These are phyloP conservation scores for Diaporthe sp. DNA, from an alignment of 2,329 filamentous ascomycete genomes.

Conservation along the genomic window DNA sequence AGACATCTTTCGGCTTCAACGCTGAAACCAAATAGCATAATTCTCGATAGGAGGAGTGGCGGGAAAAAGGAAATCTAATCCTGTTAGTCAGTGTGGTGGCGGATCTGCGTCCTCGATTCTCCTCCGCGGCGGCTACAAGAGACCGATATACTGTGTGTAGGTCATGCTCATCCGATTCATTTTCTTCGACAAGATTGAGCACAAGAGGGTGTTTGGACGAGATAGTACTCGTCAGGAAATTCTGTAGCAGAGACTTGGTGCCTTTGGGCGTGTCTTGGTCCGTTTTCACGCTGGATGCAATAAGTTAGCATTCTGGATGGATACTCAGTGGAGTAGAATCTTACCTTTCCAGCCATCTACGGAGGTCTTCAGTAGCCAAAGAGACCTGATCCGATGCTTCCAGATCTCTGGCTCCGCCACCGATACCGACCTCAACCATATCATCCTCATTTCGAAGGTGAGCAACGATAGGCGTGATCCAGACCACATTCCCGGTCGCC, in stretches of 20 bases:
- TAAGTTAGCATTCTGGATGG: not conserved
- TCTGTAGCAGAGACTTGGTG: constrained; percentile 40
- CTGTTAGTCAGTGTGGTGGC: constrained; percentile 52
- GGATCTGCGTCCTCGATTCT: constrained; percentile 38
- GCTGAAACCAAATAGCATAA: constrained; percentile 77
- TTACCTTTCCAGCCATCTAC: constrained; percentile 56
- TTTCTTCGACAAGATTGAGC: constrained; percentile 45
- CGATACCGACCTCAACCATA: constrained; percentile 80
- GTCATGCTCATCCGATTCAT: constrained; percentile 40
- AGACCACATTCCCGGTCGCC: constrained; percentile 68
- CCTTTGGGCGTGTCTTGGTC: constrained; percentile 38
- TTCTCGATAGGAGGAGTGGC: constrained; percentile 89
- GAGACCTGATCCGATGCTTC: constrained; percentile 76
- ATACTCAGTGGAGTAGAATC: not conserved
- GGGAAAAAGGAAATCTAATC: constrained; percentile 84
- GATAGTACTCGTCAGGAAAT: constrained; percentile 25
- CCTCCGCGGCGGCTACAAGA: constrained; percentile 23
- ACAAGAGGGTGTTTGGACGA: constrained; percentile 22
- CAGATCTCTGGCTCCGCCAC: constrained; percentile 84
- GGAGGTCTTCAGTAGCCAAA: constrained; percentile 66
- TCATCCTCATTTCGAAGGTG: constrained; percentile 72
- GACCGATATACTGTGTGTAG: constrained; percentile 35
- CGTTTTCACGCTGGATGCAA: not conserved
- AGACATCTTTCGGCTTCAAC: constrained; percentile 82
- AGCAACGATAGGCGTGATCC: constrained; percentile 83